A percentile compares a stretch with the other conserved stretches of the same genome.
phyloP scores from a whole-genome alignment of 108 stramenopile species.

The Conticribra guillardii region DNA sequence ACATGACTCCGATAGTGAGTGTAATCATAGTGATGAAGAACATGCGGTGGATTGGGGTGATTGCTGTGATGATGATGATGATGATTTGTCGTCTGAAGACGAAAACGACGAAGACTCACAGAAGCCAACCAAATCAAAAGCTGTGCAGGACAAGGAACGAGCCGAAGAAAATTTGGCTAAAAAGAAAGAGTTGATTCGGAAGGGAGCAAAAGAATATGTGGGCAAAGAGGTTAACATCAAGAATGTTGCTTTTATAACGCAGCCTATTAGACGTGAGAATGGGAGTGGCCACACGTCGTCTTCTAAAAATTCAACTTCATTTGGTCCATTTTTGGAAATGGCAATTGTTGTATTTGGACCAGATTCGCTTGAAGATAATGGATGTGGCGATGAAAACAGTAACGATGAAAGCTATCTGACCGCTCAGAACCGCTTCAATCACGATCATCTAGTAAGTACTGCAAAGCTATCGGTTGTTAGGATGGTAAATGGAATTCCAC shows the following conservation, averaged over 20 bases:
- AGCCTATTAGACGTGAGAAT: conserved; percentile 50
- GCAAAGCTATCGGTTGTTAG: conserved; percentile 71
- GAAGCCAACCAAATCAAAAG: conserved; percentile 12
- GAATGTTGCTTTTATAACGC: conserved; percentile 71
- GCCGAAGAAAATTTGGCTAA: conserved; percentile 18
- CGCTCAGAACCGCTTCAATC: neutral
- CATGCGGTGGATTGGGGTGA: conserved; percentile 39
- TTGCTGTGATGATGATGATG: conserved; percentile 28
- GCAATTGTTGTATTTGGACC: conserved; percentile 67
- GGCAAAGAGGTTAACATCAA: conserved; percentile 31
- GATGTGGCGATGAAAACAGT: conserved; percentile 11
- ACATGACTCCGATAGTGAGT: neutral
- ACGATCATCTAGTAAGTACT: conserved; percentile 1
- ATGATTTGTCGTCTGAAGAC: conserved; percentile 4
- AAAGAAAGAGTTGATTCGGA: conserved; percentile 38
- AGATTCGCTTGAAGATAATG: conserved; percentile 17
- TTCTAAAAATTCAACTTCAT: neutral
- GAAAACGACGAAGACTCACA: neutral
- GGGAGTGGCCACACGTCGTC: conserved; percentile 4
- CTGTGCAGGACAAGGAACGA: conserved; percentile 26
- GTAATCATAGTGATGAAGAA: neutral
- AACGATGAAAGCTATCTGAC: neutral
- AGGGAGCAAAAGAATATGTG: conserved; percentile 54
- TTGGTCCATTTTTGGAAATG: conserved; percentile 57
- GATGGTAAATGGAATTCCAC: conserved; percentile 85